phyloP scores from a whole-genome alignment of 2,329 filamentous ascomycete species.

The Leptographium lundbergii region DNA sequence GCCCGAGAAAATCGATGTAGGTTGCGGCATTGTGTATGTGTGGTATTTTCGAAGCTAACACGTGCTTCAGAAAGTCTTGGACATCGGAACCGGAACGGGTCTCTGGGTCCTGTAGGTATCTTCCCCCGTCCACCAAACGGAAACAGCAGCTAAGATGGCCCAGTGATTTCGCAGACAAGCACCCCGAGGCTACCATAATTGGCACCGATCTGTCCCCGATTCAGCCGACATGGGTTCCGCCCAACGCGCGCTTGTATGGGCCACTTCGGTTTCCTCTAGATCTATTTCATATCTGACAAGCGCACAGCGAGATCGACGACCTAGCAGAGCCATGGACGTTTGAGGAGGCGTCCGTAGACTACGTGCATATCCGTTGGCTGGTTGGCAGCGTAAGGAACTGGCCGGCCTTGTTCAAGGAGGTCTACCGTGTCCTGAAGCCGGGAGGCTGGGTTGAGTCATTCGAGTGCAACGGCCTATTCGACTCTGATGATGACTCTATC shows the following conservation, averaged over 20 bases:
- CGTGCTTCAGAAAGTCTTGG: not conserved
- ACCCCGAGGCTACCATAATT: not conserved
- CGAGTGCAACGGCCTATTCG: conserved; percentile 10
- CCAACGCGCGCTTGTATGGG: not conserved
- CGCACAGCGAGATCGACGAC: conserved; percentile 41
- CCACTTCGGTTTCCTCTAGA: no score
- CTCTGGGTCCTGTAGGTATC: not conserved
- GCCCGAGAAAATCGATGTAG: not conserved
- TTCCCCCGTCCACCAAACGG: not conserved
- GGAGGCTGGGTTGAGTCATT: conserved; percentile 27
- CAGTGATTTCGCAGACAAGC: not conserved
- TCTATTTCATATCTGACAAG: not conserved
- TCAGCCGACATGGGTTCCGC: not conserved
- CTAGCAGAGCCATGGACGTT: conserved; percentile 38
- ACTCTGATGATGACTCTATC: conserved; percentile 16
- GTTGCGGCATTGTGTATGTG: not conserved
- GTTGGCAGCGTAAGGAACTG: conserved; percentile 40
- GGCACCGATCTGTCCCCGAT: not conserved
- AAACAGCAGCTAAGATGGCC: not conserved
- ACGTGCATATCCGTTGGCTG: conserved; percentile 42
- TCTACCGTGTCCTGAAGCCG: conserved; percentile 36
- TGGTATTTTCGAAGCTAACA: no score
- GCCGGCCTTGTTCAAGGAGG: conserved; percentile 32
- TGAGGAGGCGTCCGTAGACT: conserved; percentile 35
- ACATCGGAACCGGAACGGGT: not conserved